Evolutionary conservation across 23 red algal genomes (phyloP).

Genomic region (Porphyridium purpureum): DNA sequence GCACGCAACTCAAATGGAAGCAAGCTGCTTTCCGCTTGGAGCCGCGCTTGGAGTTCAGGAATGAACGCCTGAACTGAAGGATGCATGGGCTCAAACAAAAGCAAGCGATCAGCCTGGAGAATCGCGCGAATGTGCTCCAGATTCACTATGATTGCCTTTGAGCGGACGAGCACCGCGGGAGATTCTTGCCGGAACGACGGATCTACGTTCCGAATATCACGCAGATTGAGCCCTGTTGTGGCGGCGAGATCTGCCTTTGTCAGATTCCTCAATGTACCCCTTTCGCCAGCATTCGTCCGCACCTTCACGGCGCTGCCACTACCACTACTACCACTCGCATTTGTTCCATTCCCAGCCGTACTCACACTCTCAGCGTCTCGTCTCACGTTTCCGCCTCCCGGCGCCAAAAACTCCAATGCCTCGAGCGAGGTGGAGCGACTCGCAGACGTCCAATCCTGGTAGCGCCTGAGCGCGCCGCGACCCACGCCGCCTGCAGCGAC

Average conservation of each 20-base stretch:
- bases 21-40: conserved; percentile 22
- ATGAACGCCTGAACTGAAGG: conserved; percentile 74
- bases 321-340: too few species aligned
- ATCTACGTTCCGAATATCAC: conserved; percentile 91
- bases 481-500: too few species aligned
- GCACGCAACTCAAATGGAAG: conserved; percentile 97
- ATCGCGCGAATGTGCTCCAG: conserved; percentile 75
- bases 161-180: conserved; percentile 58
- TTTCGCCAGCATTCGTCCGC: too few species aligned
- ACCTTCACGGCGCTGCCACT: too few species aligned
- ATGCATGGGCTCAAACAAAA: conserved; percentile 76
- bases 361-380: too few species aligned
- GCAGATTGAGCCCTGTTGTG: conserved; percentile 37
- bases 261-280: conserved; percentile 35
- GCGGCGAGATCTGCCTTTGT: conserved; percentile 85
- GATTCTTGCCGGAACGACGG: conserved; percentile 78
- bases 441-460: too few species aligned
- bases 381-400: too few species aligned
- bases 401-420: too few species aligned
- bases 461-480: too few species aligned
- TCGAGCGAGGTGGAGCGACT: too few species aligned
- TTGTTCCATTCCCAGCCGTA: too few species aligned
- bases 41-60: conserved; percentile 41
- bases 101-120: conserved; percentile 44
- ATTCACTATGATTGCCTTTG: conserved; percentile 75